These are phyloP conservation scores for Lactarius sp. DNA, from an alignment of 768 basidiomycete genomes.

Conservation along the genomic window DNA sequence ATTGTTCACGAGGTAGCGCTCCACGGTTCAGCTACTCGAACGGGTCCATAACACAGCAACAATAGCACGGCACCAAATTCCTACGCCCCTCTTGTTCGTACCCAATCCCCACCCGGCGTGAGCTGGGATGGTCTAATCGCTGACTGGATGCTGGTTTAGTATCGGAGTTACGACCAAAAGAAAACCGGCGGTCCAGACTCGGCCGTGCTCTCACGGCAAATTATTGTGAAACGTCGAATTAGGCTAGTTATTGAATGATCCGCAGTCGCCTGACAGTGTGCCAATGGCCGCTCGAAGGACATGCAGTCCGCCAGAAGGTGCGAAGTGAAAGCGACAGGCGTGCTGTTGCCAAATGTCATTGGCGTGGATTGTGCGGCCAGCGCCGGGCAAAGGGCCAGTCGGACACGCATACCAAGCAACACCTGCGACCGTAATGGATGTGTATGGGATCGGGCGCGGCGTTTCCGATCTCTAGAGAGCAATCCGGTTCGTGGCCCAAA, in stretches of 20 bases:
- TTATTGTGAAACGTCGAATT: neutral
- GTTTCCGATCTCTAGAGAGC: conserved; percentile 8
- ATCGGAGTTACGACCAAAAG: conserved; percentile 6
- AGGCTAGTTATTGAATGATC: conserved; percentile 5
- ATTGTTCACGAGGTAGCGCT: neutral
- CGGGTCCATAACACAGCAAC: neutral
- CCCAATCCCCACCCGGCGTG: neutral
- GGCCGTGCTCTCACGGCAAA: neutral
- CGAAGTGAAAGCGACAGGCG: neutral
- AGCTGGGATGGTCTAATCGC: neutral
- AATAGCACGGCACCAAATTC: conserved; percentile 13
- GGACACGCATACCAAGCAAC: neutral
- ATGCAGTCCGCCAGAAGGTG: neutral
- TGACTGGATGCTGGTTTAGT: neutral
- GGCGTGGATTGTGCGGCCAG: conserved; percentile 6
- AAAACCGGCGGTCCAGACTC: conserved; percentile 1
- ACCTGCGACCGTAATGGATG: neutral
- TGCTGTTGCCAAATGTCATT: neutral
- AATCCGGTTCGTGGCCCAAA: neutral
- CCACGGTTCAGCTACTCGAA: neutral
- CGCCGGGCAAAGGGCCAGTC: neutral
- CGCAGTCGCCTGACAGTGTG: neutral
- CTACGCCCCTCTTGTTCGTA: neutral
- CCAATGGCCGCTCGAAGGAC: neutral
- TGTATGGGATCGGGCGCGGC: neutral